Evolutionary conservation across 106 monocot genomes (phyloP).

Genomic region (Ottelia alismoides): DNA sequence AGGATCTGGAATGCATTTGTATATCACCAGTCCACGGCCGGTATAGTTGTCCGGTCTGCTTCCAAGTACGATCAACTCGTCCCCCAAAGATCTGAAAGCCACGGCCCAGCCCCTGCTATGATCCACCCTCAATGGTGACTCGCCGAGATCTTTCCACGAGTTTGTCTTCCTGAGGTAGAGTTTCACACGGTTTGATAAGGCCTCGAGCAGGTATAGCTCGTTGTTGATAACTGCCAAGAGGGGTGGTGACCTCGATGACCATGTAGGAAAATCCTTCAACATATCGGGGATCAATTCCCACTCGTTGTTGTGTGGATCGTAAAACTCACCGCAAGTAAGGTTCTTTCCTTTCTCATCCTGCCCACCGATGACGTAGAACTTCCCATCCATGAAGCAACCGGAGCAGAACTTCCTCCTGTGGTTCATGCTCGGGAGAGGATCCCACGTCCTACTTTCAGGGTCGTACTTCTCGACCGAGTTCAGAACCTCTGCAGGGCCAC

Average conservation of each 20-base stretch:
- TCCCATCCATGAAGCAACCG: constrained; percentile 29
- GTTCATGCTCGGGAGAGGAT: constrained; percentile 13
- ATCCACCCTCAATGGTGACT: constrained; percentile 26
- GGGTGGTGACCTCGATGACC: constrained; percentile 27
- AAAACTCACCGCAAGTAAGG: constrained; percentile 24
- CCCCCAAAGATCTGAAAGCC: constrained; percentile 30
- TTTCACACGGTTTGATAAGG: constrained; percentile 20
- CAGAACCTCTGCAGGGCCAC: not conserved
- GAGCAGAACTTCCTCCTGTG: constrained; percentile 19
- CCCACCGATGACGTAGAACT: no score
- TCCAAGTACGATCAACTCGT: constrained; percentile 23
- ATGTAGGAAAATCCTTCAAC: constrained; percentile 13
- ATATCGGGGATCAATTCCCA: constrained; percentile 20
- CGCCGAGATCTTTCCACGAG: constrained; percentile 22
- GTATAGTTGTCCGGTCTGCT: constrained; percentile 4
- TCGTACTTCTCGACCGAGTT: constrained; percentile 26
- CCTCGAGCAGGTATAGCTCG: constrained; percentile 29
- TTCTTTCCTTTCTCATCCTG: constrained; percentile 23
- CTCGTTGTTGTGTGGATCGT: constrained; percentile 11
- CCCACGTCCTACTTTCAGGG: constrained; percentile 15
- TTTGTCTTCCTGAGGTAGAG: constrained; percentile 26
- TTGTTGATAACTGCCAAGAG: constrained; percentile 23
- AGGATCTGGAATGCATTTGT: constrained; percentile 20
- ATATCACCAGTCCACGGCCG: constrained; percentile 20
- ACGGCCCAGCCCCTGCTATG: constrained; percentile 32